phyloP scores from a whole-genome alignment of 352 stramenopile genomes.

The Saprolegnia parasitica region DNA sequence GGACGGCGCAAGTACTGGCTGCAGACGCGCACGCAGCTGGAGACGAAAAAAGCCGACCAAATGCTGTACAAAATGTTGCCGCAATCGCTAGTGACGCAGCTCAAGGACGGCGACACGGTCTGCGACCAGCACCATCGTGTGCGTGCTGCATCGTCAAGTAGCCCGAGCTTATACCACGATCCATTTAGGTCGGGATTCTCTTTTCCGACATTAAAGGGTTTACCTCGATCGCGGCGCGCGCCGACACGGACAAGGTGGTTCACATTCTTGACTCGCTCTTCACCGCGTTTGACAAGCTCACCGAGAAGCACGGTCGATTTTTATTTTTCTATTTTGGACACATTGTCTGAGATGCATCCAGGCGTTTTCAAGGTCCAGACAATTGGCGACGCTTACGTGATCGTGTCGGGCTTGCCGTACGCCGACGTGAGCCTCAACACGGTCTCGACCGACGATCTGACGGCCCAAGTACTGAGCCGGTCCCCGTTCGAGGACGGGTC shows the following conservation, averaged over 20 bases:
- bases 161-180: neutral
- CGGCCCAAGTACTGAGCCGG: neutral
- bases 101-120: constrained; percentile 80
- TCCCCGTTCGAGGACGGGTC: neutral
- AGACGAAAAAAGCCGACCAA: constrained; percentile 79
- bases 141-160: neutral
- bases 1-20: constrained; percentile 79
- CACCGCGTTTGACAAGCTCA: constrained; percentile 88
- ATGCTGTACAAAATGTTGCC: constrained; percentile 86
- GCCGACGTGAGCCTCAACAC: constrained; percentile 63
- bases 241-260: constrained; percentile 82
- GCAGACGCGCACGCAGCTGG: constrained; percentile 72
- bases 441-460: constrained; percentile 13
- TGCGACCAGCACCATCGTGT: constrained; percentile 78
- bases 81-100: constrained; percentile 68
- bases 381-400: constrained; percentile 91
- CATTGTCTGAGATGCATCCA: neutral
- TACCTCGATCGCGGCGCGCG: constrained; percentile 82
- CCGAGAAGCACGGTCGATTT: constrained; percentile 76
- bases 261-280: constrained; percentile 90
- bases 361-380: constrained; percentile 91
- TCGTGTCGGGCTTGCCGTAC: constrained; percentile 79
- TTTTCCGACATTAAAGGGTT: constrained; percentile 92
- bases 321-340: neutral
- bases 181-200: constrained; percentile 76